Conservation (phyloP, 2,329 filamentous ascomycete species). For the Neonectria neomacrospora region DNA sequence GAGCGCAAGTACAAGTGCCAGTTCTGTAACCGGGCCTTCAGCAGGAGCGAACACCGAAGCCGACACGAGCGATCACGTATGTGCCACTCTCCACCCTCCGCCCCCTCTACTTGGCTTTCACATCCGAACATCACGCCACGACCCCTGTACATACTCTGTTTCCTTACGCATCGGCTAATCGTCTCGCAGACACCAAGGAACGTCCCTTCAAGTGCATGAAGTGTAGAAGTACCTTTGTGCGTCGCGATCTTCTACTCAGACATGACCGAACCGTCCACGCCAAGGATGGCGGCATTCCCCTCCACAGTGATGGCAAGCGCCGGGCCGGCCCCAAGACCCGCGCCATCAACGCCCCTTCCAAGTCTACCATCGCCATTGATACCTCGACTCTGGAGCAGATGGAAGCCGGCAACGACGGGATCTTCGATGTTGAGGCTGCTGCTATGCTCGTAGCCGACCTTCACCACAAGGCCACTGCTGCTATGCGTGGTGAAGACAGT, state of each 20-base stretch:
- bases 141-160: constrained; percentile 25
- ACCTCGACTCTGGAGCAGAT: constrained; percentile 91
- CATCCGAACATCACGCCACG: constrained; percentile 21
- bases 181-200: constrained; percentile 88
- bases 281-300: constrained; percentile 93
- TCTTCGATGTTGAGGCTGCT: constrained; percentile 96
- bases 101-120: constrained; percentile 22
- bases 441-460: constrained; percentile 99
- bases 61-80: constrained; percentile 98
- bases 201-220: constrained; percentile 99
- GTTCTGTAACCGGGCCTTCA: constrained; percentile 98
- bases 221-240: constrained; percentile 97
- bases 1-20: constrained; percentile 99
- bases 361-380: constrained; percentile 82
- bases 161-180: constrained; percentile 41
- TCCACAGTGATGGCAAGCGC: constrained; percentile 94
- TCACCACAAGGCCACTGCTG: constrained; percentile 89
- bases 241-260: constrained; percentile 93
- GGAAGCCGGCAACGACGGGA: constrained; percentile 87
- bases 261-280: constrained; percentile 99
- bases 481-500: constrained; percentile 68
- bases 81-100: constrained; percentile 56
- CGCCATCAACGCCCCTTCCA: constrained; percentile 73
- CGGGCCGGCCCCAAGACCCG: constrained; percentile 77
- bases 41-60: constrained; percentile 95